Base-by-base conservation (phyloP, 768 basidiomycete genomes). In the Dioszegia aurantiaca region DNA sequence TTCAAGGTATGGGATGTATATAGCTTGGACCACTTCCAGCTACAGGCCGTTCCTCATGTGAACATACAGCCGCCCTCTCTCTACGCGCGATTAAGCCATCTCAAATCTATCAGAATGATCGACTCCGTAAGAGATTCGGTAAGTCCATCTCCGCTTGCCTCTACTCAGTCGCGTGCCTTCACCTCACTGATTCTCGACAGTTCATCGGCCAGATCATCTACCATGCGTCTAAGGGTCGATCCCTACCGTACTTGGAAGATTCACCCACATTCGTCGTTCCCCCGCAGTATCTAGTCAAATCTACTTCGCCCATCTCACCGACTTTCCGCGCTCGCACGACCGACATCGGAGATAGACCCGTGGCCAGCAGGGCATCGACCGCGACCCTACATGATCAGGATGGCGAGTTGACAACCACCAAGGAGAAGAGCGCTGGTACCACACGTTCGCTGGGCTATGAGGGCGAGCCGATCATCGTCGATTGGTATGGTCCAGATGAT, bases 401-500 rank as follows among this genome's bases (percentile, higher is more conserved):
- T 36, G 21, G 2, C 12, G 41, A 44, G 12, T 3, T 1, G 1
- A 9, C 3, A 6, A 8, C 26, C 9, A 24, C 3, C 17, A 40
- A 28, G 24, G 23, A 57, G 36, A 27, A 40, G 48, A 31, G 42
- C 45, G 31, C 27, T 42, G 31, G 11, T 19, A 0, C 11, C 21
- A 19, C 28, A 19, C 9, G 33, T 28, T 21, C 41, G 37, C 36
- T 27, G n/a, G 33, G 39, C 30, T 46, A 43, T 45, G 60, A 52
- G 30, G 49, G 51, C 12, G 57, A 61, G 6, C 54, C 57, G 4
- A 46, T 46, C 14, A 27, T 65, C 30, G 69, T 71, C 5, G 60
- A 58, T 26, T 71, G 67, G 67, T 65, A 71, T 54, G 67, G 63
- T 16, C 59, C 59, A 4, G 51, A 66, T 6, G 67, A 71, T 56